Base-by-base conservation (phyloP, 1,284 basidiomycete genomes). In the Lignosus rhinocerotis region DNA sequence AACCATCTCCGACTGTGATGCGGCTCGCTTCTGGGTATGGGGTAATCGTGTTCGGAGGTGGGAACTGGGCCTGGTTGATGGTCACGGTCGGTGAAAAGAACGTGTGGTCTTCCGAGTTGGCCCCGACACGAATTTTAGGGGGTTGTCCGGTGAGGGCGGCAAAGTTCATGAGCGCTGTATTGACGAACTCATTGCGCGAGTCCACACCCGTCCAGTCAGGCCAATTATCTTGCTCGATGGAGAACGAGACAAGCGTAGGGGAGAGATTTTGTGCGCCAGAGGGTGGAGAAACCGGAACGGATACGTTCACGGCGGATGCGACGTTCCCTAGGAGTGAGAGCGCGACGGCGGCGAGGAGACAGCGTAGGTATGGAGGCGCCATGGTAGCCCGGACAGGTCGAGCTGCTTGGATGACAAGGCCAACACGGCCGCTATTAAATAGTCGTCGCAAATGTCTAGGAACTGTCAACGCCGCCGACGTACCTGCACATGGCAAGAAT, bases 191-290 rank as follows among this genome's bases (percentile, higher is more conserved):
- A 65, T 87, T 87, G 41, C 72, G 72, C 3, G 75, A 69, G 11
- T 74, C 71, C 1, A 73, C 76, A 11, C 87, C 86, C 12, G 72
- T 71, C 86, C 86, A 89, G 59, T 86, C 84, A 12, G 77, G 75
- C 85, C 85, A 88, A 14, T 82, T 73, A 64, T 88, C 86, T 67
- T 87, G 82, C 67, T 88, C 87, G 53, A 89, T 80, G n/a, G 85
- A 88, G 61, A 88, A 79, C 0, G 83, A 85, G 31, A 88, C 65
- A 14, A 86, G 73, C 3, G 81, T 70, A 1, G 38, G 64, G 46
- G 58, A 57, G 7, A 73, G 67, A 1, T 55, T 57, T 41, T 69
- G 66, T 6, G 70, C 62, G 25, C 56, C 58, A n/a, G 53, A 57
- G 0, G 72, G 66, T 9, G 65, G 50, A 31, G 62, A 16, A 47